Evolutionary conservation across 345 rosid genomes (phyloP), one percentile per base, ranked within the genome.

Genomic region (Lenwebbia sp.): DNA sequence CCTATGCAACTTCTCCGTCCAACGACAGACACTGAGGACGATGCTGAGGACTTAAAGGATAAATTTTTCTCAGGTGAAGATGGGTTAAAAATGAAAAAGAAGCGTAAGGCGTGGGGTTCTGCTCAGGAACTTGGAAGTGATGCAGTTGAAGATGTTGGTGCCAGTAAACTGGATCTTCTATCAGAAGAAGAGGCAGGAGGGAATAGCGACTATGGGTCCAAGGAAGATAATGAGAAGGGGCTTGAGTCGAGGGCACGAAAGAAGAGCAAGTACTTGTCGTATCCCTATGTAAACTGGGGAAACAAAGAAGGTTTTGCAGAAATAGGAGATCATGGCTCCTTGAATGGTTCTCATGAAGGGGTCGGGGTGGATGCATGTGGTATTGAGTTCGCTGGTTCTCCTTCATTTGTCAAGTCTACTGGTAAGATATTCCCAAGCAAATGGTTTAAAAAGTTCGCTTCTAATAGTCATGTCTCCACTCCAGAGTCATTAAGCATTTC

Each of bases 231-330:
- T 86, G 91, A 87, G n/a, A 90, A 75, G 81, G 86, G 90, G 85
- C 87, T 86, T 57, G 95, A 90, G 47, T 85, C 88, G 57, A 93
- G 96, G 89, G 92, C 90, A 84, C 90, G 96, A 87, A 95, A 88
- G 91, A 94, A 90, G 92, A 95, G 98, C 91, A 95, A 89, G 92
- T 95, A 93, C 84, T 89, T 95, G 84, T 91, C 94, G 5, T 93
- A 92, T 90, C 97, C 97, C 65, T 95, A 88, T 87, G 90, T 95
- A 44, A 92, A 91, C 83, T 89, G 81, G 91, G 95, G 60, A 83
- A 82, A 83, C 13, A 92, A 87, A 82, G 85, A 86, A 86, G 33
- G 41, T 33, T 86, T 78, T 54, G 44, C 37, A 85, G 91, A 88
- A 86, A 83, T 82, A 6, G 92, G 89, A 85, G 90, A 87, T 51